A percentile compares a stretch with the other conserved stretches of the same genome.
Evolutionary conservation across 768 basidiomycete species (phyloP).

Genomic region (Mycena rosella): DNA sequence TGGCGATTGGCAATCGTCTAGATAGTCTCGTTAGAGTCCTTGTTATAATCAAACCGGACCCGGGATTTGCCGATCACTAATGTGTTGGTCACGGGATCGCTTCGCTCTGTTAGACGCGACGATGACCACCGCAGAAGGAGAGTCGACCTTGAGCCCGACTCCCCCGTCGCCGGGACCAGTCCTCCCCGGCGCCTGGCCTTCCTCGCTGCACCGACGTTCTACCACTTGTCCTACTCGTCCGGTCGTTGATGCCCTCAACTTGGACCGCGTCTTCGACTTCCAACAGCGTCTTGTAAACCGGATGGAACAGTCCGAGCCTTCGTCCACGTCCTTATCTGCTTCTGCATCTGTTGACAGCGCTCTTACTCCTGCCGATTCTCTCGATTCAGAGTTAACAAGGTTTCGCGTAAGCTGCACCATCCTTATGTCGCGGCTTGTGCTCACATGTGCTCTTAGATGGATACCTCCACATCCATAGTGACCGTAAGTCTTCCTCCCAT

Average conservation of each 20-base stretch:
- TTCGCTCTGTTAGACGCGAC: not conserved
- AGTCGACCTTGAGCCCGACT: conserved; percentile 16
- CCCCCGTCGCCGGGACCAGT: conserved; percentile 47
- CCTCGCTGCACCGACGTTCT: conserved; percentile 40
- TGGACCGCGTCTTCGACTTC: conserved; percentile 46
- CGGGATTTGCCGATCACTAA: too few species aligned
- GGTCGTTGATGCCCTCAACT: conserved; percentile 35
- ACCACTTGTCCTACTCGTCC: conserved; percentile 37
- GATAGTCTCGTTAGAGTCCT: conserved; percentile 24
- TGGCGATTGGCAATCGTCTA: not conserved
- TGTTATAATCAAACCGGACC: not conserved
- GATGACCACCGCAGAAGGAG: too few species aligned
- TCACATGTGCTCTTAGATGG: conserved; percentile 28
- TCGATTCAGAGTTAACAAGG: conserved; percentile 41
- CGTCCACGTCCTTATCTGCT: conserved; percentile 16
- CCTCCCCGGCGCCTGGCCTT: conserved; percentile 63
- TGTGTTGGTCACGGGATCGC: conserved; percentile 12
- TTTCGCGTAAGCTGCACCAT: conserved; percentile 26
- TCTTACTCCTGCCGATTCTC: conserved; percentile 31
- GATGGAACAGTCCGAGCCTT: conserved; percentile 26
- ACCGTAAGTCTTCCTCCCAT: conserved; percentile 35
- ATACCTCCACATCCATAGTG: conserved; percentile 33
- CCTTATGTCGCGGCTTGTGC: not conserved
- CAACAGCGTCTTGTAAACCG: conserved; percentile 41
- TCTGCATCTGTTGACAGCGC: conserved; percentile 27